phyloP scores from a whole-genome alignment of 1,284 basidiomycete genomes.

The Cronartium quercuum region DNA sequence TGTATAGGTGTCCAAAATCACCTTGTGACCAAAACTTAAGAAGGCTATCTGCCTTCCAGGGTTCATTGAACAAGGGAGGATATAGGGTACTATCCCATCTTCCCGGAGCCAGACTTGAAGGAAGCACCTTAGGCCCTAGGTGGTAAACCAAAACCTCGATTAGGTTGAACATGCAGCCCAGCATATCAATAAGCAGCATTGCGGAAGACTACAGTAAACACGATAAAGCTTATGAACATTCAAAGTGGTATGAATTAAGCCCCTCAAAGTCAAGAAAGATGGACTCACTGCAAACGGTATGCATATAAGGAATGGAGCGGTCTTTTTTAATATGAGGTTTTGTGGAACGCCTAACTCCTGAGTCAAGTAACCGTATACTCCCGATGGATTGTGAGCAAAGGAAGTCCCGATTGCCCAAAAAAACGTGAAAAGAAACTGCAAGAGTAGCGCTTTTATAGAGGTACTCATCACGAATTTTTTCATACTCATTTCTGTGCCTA shows the following conservation, averaged over 20 bases:
- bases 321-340: neutral
- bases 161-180: slow-evolving; percentile 16
- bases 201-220: slow-evolving; percentile 11
- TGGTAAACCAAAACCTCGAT: slow-evolving; percentile 21
- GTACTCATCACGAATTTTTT: slow-evolving; percentile 2
- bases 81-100: slow-evolving; percentile 28
- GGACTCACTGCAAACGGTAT: slow-evolving; percentile 15
- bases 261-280: neutral
- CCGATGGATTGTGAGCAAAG: slow-evolving; percentile 18
- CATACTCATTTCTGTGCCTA: neutral
- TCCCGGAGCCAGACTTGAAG: slow-evolving; percentile 24
- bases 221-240: neutral
- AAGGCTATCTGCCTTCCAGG: slow-evolving; percentile 8
- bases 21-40: slow-evolving; percentile 35
- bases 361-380: slow-evolving; percentile 1
- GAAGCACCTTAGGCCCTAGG: slow-evolving; percentile 15
- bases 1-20: neutral
- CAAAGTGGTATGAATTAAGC: neutral
- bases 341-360: neutral
- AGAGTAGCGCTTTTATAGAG: neutral
- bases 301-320: neutral
- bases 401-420: slow-evolving; percentile 1
- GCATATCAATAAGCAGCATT: slow-evolving; percentile 13
- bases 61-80: slow-evolving; percentile 34
- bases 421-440: neutral